Base-by-base conservation (phyloP, 257 asterid species). In the Solanum chaucha region DNA sequence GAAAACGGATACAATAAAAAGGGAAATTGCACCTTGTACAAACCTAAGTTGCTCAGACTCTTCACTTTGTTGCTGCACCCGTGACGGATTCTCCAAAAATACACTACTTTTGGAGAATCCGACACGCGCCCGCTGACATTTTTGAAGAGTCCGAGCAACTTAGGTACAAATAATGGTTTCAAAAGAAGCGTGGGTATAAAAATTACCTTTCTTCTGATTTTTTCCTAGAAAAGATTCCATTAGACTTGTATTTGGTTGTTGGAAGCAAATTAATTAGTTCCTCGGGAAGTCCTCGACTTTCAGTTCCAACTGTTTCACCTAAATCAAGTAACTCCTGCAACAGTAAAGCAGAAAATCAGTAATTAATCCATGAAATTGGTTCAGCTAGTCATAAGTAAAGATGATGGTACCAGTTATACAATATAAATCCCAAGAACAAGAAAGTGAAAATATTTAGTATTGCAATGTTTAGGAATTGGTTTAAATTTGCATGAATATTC, bases 231-330 rank as follows among this genome's bases (percentile, higher is more conserved):
- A 96, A 96, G 20, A 96, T 90, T 70, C 92, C 87, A 41, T 96
- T 92, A 70, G 94, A 90, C 92, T 95, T 96, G 92, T 93, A 94
- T 92, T 96, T 96, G 24, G 98, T 92, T 51, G 90, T 93, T 46
- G 99, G 98, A 89, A 96, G 95, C 90, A 93, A 86, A 72, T 91
- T 93, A 86, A 96, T 95, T 71, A 93, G 96, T 78, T 92, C 96
- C 88, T 94, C 94, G 0, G 96, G 89, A 84, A 96, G 98, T 71
- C 99, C 99, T 87, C 96, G 94, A 89, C 91, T 93, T 92, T 95
- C 96, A 88, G 93, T 93, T 88, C 99, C 99, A 90, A 96, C 94
- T 22, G 96, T 89, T 91, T 96, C 99, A 2, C 99, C 97, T 83
- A 96, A 94, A 86, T 95, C 99, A 89, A 95, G 99, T 82, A 96